These are phyloP conservation scores for Pythium graminicola DNA, from an alignment of 352 stramenopile genomes.

Conservation along the genomic window DNA sequence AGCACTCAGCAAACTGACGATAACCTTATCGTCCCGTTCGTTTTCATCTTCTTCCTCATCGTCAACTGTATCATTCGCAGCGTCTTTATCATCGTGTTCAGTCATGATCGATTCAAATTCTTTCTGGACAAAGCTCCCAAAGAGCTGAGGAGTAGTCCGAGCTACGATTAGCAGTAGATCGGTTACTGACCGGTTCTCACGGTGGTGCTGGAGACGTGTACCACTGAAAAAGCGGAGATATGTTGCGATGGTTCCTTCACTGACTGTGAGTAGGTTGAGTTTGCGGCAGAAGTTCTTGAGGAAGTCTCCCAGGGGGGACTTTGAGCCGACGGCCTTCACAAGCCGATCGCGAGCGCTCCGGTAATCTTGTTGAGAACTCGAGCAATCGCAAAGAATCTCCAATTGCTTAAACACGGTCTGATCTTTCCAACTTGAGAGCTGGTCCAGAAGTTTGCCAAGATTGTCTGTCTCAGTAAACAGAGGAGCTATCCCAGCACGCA, in stretches of 20 bases:
- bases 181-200: constrained; percentile 47
- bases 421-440: constrained; percentile 67
- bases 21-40: constrained; percentile 29
- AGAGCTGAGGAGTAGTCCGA: constrained; percentile 38
- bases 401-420: constrained; percentile 74
- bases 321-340: constrained; percentile 71
- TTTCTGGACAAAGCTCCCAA: constrained; percentile 43
- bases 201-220: constrained; percentile 22
- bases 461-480: constrained; percentile 57
- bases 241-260: constrained; percentile 28
- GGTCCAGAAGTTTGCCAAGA: constrained; percentile 53
- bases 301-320: constrained; percentile 67
- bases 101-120: constrained; percentile 47
- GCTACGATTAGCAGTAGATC: constrained; percentile 53
- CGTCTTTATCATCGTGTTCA: constrained; percentile 15
- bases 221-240: constrained; percentile 41
- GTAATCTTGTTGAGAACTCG: constrained; percentile 39
- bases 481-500: constrained; percentile 35
- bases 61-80: constrained; percentile 24
- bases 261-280: constrained; percentile 63
- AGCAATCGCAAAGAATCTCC: constrained; percentile 45
- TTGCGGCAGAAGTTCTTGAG: constrained; percentile 82
- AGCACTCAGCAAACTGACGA: constrained; percentile 42
- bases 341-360: constrained; percentile 57
- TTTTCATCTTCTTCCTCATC: constrained; percentile 30